phyloP scores from a whole-genome alignment of 192 early-diverging fungal genomes.

The Allomyces arbusculus region DNA sequence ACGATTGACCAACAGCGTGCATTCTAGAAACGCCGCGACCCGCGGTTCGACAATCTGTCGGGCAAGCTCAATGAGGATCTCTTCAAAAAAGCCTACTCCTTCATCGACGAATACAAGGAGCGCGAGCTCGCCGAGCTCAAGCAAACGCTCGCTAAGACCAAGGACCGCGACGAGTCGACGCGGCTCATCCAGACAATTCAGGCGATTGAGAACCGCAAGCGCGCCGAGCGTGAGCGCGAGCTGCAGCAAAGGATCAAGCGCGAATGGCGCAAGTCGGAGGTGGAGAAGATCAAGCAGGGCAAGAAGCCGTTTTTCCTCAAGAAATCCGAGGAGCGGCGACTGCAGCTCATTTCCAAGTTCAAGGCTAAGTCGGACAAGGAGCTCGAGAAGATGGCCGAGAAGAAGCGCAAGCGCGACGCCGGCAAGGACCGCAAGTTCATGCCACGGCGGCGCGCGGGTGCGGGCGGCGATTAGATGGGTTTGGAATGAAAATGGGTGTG shows the following conservation, averaged over 20 bases:
- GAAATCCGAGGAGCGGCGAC: conserved; percentile 62
- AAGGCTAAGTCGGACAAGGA: conserved; percentile 43
- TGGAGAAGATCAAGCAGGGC: conserved; percentile 57
- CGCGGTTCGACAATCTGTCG: conserved; percentile 73
- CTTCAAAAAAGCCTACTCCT: conserved; percentile 79
- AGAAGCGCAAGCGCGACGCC: conserved; percentile 82
- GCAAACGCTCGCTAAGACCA: conserved; percentile 40
- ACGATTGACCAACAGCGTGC: background rate
- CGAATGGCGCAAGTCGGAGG: conserved; percentile 62
- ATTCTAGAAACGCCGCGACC: conserved; percentile 62
- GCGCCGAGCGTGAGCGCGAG: conserved; percentile 22
- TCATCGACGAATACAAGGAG: conserved; percentile 59
- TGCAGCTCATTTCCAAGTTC: conserved; percentile 75
- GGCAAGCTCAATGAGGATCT: conserved; percentile 81
- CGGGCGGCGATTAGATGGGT: too few relatives aligned
- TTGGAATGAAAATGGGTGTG: too few relatives aligned
- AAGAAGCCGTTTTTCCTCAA: conserved; percentile 86
- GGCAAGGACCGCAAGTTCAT: conserved; percentile 56
- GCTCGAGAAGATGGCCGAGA: conserved; percentile 73
- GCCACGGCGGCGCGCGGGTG: conserved; percentile 9
- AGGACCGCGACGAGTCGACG: conserved; percentile 33
- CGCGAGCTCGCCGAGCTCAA: conserved; percentile 51
- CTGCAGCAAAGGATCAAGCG: conserved; percentile 39
- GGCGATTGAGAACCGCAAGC: conserved; percentile 31
- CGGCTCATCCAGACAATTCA: conserved; percentile 36